Conservation (phyloP, 2,329 filamentous ascomycete species). For the Gliomastix tumulicola region DNA sequence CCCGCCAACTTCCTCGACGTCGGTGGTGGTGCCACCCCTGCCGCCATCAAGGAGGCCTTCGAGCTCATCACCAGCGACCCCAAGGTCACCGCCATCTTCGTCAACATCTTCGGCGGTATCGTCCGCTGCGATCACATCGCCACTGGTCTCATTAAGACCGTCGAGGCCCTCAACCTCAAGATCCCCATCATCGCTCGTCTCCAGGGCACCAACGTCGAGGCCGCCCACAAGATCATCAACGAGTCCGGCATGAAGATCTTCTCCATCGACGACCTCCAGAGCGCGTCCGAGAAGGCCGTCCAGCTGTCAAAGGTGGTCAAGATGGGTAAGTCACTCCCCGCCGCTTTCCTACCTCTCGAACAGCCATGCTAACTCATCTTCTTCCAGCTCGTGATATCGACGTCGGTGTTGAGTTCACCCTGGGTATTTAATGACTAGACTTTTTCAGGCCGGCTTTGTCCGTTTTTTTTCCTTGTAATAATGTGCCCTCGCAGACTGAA, state of each 20-base stretch:
- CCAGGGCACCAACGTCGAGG: constrained; percentile 97
- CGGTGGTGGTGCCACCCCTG: constrained; percentile 91
- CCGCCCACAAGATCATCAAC: constrained; percentile 87
- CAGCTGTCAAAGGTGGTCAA: constrained; percentile 99
- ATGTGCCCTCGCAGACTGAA: too few relatives aligned
- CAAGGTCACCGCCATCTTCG: constrained; percentile 97
- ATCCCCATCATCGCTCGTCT: constrained; percentile 95
- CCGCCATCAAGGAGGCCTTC: constrained; percentile 95
- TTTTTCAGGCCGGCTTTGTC: constrained; percentile 1
- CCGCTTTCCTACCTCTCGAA: background rate
- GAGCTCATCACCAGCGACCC: constrained; percentile 97
- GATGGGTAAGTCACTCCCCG: constrained; percentile 61
- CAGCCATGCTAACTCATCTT: background rate
- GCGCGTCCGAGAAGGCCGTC: constrained; percentile 93
- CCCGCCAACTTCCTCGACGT: constrained; percentile 99
- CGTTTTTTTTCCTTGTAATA: constrained; percentile 8
- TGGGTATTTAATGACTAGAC: constrained; percentile 77
- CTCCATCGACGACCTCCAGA: constrained; percentile 97
- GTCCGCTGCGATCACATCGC: constrained; percentile 97
- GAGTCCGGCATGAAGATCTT: constrained; percentile 99
- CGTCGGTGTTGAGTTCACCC: constrained; percentile 89
- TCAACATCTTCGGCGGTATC: constrained; percentile 99
- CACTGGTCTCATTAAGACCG: constrained; percentile 90
- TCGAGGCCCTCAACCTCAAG: constrained; percentile 89
- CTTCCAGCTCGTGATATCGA: constrained; percentile 80